Conservation (phyloP, 768 basidiomycete genomes). For the Lactarius vividus region DNA sequence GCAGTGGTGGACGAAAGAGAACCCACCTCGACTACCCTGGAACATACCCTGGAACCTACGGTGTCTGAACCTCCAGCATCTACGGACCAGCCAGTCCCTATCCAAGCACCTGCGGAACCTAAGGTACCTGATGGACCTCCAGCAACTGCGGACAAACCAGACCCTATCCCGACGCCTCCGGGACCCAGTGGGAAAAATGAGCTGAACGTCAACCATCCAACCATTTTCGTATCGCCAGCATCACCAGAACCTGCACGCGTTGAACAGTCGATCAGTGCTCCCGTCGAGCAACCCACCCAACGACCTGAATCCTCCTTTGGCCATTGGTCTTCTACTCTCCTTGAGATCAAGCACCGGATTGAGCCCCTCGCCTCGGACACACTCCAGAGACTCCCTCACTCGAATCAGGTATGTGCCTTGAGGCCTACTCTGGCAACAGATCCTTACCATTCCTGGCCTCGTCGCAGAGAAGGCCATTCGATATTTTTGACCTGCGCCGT, state of each 20-base stretch:
- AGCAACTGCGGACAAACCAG: background rate
- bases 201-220: background rate
- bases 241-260: background rate
- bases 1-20: background rate
- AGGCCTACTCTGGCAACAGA: background rate
- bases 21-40: background rate
- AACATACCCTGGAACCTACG: background rate
- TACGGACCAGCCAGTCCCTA: background rate
- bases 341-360: slow-evolving; percentile 11
- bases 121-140: background rate
- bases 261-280: background rate
- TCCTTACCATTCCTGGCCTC: background rate
- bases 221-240: background rate
- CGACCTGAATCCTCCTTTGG: background rate
- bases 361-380: slow-evolving; percentile 1
- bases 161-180: background rate
- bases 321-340: slow-evolving; percentile 1
- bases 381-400: slow-evolving; percentile 3
- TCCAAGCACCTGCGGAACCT: background rate
- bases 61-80: background rate
- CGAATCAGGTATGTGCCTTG: slow-evolving; percentile 3
- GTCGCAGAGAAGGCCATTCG: slow-evolving; percentile 4
- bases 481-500: slow-evolving; percentile 1
- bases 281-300: background rate
- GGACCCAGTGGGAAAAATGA: background rate